A percentile compares a stretch with the other conserved stretches of the same genome.
phyloP scores from a whole-genome alignment of 345 rosid species.

The Adansonia digitata region DNA sequence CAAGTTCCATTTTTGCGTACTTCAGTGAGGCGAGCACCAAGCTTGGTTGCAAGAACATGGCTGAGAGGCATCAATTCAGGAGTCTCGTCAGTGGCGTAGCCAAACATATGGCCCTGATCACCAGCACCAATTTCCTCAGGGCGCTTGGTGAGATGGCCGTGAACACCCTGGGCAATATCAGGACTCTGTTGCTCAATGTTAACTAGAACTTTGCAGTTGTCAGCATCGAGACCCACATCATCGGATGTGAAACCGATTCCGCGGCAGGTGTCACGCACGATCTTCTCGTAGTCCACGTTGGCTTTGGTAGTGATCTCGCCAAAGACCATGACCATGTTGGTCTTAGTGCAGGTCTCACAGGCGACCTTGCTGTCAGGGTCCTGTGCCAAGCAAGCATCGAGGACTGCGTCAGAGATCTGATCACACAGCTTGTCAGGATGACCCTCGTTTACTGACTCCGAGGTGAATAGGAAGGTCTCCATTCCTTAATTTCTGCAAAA shows the following conservation, averaged over 20 bases:
- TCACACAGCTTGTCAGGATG: conserved; percentile 80
- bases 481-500: conserved; percentile 23
- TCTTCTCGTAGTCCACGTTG: conserved; percentile 57
- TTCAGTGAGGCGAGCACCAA: conserved; percentile 67
- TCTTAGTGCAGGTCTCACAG: conserved; percentile 72
- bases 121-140: conserved; percentile 77
- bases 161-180: conserved; percentile 70
- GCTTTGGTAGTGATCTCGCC: conserved; percentile 77
- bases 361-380: conserved; percentile 78
- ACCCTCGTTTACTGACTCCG: conserved; percentile 75
- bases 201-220: conserved; percentile 60
- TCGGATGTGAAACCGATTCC: conserved; percentile 50
- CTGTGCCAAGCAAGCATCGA: conserved; percentile 61
- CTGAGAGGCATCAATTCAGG: conserved; percentile 70
- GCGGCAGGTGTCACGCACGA: conserved; percentile 69
- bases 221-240: conserved; percentile 64
- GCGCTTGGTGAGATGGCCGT: conserved; percentile 58
- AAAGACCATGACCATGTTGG: conserved; percentile 77
- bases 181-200: conserved; percentile 76
- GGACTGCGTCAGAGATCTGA: conserved; percentile 67
- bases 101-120: conserved; percentile 77
- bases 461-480: conserved; percentile 70
- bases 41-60: conserved; percentile 70
- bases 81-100: conserved; percentile 71
- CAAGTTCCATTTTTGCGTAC: conserved; percentile 58